Conservation (phyloP, 495 filamentous ascomycete genomes). For the Clavariopsis aquatica region DNA sequence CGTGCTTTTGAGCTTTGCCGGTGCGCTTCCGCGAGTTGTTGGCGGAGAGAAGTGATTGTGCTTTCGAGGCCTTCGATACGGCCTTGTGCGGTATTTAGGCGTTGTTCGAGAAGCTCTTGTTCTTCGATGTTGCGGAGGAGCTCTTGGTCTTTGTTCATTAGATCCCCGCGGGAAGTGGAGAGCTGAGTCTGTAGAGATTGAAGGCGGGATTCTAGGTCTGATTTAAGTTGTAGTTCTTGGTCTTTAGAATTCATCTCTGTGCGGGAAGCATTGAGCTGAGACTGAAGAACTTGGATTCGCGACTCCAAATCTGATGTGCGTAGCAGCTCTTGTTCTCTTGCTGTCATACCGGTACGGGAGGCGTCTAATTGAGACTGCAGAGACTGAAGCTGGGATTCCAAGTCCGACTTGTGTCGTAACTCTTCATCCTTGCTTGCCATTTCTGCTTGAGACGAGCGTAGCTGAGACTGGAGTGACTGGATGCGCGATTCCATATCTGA, state of each 20-base stretch:
- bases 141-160: conserved; percentile 26
- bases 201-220: conserved; percentile 23
- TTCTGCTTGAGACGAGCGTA: neutral
- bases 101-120: conserved; percentile 27
- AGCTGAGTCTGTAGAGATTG: conserved; percentile 26
- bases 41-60: conserved; percentile 27
- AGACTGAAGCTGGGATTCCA: neutral
- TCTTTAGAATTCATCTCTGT: neutral
- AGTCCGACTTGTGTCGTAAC: neutral
- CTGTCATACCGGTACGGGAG: neutral
- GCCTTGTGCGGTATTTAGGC: conserved; percentile 15
- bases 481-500: neutral
- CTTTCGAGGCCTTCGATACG: conserved; percentile 29
- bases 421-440: neutral
- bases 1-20: conserved; percentile 17
- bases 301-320: neutral
- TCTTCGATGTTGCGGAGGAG: conserved; percentile 31
- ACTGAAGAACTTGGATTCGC: neutral
- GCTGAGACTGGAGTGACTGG: neutral
- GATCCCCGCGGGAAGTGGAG: conserved; percentile 17
- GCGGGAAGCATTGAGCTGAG: neutral
- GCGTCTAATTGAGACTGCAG: neutral
- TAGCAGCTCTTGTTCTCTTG: neutral
- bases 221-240: neutral
- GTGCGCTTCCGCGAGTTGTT: conserved; percentile 28